Base-by-base conservation (phyloP, 2,329 filamentous ascomycete species). In the Hypoxylon sp. region DNA sequence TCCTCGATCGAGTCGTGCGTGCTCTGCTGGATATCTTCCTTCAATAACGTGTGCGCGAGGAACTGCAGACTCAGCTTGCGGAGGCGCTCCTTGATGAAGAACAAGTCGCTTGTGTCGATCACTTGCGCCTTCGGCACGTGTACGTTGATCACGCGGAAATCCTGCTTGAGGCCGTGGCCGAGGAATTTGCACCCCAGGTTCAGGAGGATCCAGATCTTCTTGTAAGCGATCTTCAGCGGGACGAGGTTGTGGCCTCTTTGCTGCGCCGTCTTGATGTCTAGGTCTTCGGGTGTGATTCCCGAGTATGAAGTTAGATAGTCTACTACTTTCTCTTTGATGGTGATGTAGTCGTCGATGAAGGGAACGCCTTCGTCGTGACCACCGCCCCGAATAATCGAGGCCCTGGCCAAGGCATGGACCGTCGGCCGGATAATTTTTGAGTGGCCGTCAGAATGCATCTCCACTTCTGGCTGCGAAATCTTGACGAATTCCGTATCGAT, bases 101-200 rank as follows among this genome's bases (percentile, higher is more conserved):
- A 97, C 1, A 96, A 79, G 58, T 95, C 88, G 61, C 92, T 91
- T 0, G 95, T 99, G 72, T 99, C 94, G 46, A 99, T 91, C 25
- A 96, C 88, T 69, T 99, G 94, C 3, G 83, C 73, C 67, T 88
- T 90, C 1, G 95, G 94, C 0, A 99, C 89, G 69, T 97, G 90
- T 47, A 99, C 97, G 71, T 99, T 99, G 73, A 96, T 96, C 47
- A 96, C 96, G 43, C 94, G 90, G 74, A 99, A 97, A 72, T 99
- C 94, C 63, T 94, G 93, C 61, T 90, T 90, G 30, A 99, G 78
- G 3, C 93, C 93, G 66, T 99, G 94, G 2, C 94, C 94, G 4
- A 99, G 82, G 69, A 99, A 99, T 57, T 90, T 84, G 73, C 91
- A 96, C 36, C 94, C 94, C 0, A 97, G 80, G 67, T 99, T 99